phyloP scores from a whole-genome alignment of 805 yeast genomes.

The Wickerhamomyces bovis region DNA sequence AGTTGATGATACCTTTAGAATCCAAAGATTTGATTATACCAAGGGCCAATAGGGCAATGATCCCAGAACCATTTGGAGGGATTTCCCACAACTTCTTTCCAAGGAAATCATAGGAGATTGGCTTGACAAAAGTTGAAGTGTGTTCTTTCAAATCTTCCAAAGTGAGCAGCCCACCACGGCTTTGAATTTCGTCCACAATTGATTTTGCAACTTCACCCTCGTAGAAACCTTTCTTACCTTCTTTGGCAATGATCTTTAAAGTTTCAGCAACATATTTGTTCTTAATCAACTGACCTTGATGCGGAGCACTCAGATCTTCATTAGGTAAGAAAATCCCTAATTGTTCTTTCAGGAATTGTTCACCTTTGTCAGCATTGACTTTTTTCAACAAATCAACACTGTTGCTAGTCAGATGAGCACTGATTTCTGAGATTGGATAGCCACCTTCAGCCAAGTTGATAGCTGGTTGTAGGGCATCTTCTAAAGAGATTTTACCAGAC shows the following conservation, averaged over 20 bases:
- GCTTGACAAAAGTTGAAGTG: slow-evolving; percentile 57
- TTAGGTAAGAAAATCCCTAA: slow-evolving; percentile 32
- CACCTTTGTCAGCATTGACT: slow-evolving; percentile 27
- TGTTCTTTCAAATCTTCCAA: slow-evolving; percentile 53
- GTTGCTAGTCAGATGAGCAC: slow-evolving; percentile 45
- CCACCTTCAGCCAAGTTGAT: slow-evolving; percentile 67
- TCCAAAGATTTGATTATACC: slow-evolving; percentile 59
- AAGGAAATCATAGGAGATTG: slow-evolving; percentile 47
- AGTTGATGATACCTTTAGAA: slow-evolving; percentile 35
- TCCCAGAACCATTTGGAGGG: slow-evolving; percentile 82
- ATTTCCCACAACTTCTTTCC: slow-evolving; percentile 67
- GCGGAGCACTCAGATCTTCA: slow-evolving; percentile 40
- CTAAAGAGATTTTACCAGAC: slow-evolving; percentile 54
- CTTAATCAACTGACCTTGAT: slow-evolving; percentile 49
- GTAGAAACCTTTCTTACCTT: slow-evolving; percentile 65
- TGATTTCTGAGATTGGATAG: slow-evolving; percentile 55
- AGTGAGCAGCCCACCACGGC: slow-evolving; percentile 51
- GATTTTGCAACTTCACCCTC: slow-evolving; percentile 64
- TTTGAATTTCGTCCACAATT: slow-evolving; percentile 47
- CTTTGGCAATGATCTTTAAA: slow-evolving; percentile 41
- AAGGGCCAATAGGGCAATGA: slow-evolving; percentile 65
- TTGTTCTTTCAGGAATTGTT: slow-evolving; percentile 24
- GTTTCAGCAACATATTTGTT: slow-evolving; percentile 51
- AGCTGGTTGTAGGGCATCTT: slow-evolving; percentile 56
- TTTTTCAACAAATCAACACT: slow-evolving; percentile 33